Evolutionary conservation across 2,329 filamentous ascomycete species (phyloP).

Genomic region (Stachybotrys chartarum): DNA sequence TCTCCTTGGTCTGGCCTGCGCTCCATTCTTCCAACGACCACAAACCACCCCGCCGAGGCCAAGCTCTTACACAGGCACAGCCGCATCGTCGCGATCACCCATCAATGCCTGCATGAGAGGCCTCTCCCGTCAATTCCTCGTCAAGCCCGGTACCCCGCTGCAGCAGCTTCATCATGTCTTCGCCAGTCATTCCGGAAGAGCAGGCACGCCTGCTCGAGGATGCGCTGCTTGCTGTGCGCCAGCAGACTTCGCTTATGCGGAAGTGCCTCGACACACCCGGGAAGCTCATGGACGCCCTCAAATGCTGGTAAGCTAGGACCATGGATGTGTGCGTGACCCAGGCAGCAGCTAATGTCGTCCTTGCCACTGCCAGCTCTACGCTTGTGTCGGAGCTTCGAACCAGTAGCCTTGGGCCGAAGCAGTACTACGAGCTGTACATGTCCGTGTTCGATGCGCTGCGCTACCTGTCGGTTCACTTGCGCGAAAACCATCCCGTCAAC

Average conservation of each 20-base stretch:
- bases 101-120: conserved; percentile 16
- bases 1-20: conserved; percentile 14
- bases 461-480: conserved; percentile 91
- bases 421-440: conserved; percentile 99
- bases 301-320: conserved; percentile 76
- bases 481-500: conserved; percentile 95
- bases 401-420: conserved; percentile 94
- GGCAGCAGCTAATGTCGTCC: conserved; percentile 2
- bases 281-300: conserved; percentile 99
- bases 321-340: neutral
- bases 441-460: conserved; percentile 95
- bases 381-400: conserved; percentile 97
- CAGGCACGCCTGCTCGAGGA: conserved; percentile 93
- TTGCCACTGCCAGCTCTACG: conserved; percentile 62
- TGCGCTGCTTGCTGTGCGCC: conserved; percentile 90
- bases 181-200: conserved; percentile 64
- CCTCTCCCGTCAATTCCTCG: conserved; percentile 9
- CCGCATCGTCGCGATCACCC: conserved; percentile 10
- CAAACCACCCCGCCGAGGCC: conserved; percentile 8
- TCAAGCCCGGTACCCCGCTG: conserved; percentile 23
- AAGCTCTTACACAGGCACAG: conserved; percentile 8
- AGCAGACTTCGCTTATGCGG: conserved; percentile 95
- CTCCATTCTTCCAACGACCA: conserved; percentile 15
- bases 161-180: conserved; percentile 30
- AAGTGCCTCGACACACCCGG: conserved; percentile 94